Evolutionary conservation across 345 rosid species (phyloP), one percentile per base, ranked within the genome.

Genomic region (Salix caprea): DNA sequence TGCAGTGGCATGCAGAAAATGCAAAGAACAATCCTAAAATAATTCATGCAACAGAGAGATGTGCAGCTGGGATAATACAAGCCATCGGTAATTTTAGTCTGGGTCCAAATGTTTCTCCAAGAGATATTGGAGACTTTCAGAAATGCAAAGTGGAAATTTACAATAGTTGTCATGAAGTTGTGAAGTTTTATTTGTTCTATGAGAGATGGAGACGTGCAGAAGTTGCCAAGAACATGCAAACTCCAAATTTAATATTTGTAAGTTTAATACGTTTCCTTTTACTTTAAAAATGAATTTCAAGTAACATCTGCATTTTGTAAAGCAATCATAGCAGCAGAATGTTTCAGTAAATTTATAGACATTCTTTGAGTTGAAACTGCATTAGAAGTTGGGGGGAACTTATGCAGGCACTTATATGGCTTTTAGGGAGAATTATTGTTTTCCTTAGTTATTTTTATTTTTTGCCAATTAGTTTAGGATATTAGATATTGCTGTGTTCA

Each of bases 121-220:
- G 98, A 83, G 99, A 95, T 80, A 84, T 89, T 69, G 71, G 88
- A 32, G 90, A 91, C 72, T 81, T 89, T 60, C 34, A 72, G 54
- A 83, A 83, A 5, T 60, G 77, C 71, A 76, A 75, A 65, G 52
- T 52, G 6, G 88, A 88, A 69, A 80, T 79, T 82, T 74, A 60
- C 32, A 83, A 83, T 85, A 87, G 92, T 0, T 81, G 86, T 77
- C 85, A 85, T 78, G 97, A 87, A 79, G 84, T 89, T 50, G 98
- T 93, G 75, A 90, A 86, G 65, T 84, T 95, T 68, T 88, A 85
- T 84, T 74, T 95, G 83, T 88, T 90, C 78, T 91, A 89, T 67
- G 99, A 95, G 91, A 87, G 86, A 79, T 91, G 97, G 97, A 86
- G 96, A 80, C 90, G 96, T 54, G 93, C 91, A 65, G 99, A 95